Evolutionary conservation across 2,329 filamentous ascomycete species (phyloP).

Genomic region (Penicillium sp.): DNA sequence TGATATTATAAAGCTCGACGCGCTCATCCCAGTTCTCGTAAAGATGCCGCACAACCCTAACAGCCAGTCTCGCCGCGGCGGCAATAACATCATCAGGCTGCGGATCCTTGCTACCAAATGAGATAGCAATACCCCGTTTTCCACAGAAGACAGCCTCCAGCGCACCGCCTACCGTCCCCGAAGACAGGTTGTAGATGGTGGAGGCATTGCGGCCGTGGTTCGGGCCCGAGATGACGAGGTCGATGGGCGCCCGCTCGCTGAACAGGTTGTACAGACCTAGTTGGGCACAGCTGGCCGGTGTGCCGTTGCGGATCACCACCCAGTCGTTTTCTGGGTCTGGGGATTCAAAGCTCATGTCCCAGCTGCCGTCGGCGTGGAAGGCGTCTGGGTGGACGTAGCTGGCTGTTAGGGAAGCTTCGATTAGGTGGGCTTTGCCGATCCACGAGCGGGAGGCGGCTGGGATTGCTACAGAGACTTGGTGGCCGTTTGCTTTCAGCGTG

Average conservation of each 20-base stretch:
- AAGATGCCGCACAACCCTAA: conserved; percentile 72
- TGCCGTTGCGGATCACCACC: conserved; percentile 69
- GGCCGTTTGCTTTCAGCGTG: conserved; percentile 67
- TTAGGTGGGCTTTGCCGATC: conserved; percentile 95
- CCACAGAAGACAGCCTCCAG: conserved; percentile 70
- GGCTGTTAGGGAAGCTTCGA: conserved; percentile 77
- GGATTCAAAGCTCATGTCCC: conserved; percentile 38
- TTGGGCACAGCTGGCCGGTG: conserved; percentile 72
- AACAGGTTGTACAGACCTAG: conserved; percentile 76
- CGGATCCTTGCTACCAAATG: conserved; percentile 76
- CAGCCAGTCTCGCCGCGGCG: conserved; percentile 67
- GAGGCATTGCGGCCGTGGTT: conserved; percentile 79
- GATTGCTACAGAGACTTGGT: conserved; percentile 81
- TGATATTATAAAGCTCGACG: conserved; percentile 79
- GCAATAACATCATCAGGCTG: conserved; percentile 73
- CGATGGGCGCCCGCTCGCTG: conserved; percentile 62
- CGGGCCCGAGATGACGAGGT: conserved; percentile 71
- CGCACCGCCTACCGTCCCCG: conserved; percentile 72
- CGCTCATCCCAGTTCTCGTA: conserved; percentile 66
- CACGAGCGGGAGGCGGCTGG: conserved; percentile 85
- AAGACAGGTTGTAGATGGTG: conserved; percentile 71
- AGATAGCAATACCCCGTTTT: conserved; percentile 69
- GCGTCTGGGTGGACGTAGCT: conserved; percentile 68
- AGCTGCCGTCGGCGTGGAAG: conserved; percentile 53
- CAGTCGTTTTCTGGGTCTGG: conserved; percentile 51